Base-by-base conservation (phyloP, 2,329 filamentous ascomycete genomes). In the Malbranchea cinnamomea region DNA sequence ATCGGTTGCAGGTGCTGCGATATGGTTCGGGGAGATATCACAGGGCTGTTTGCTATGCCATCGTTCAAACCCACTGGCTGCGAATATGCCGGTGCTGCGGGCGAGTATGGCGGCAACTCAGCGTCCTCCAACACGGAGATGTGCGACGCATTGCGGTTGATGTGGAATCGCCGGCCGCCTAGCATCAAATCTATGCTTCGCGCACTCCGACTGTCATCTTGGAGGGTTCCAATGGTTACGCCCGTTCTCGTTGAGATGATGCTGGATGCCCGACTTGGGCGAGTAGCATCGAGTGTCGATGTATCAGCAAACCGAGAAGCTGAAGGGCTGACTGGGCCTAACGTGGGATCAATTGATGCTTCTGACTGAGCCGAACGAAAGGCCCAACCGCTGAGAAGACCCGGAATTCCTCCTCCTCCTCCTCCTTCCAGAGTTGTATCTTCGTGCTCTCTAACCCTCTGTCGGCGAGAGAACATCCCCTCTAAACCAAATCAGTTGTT, bases 131-230 rank as follows among this genome's bases (percentile, higher is more conserved):
- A 33, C 13, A 41, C 39, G 9, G 44, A 46, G 24, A 49, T 40
- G 14, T 32, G 37, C 4, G 48, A 50, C 2, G 44, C 48, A 35
- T 51, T 46, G 26, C 48, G 44, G 34, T 42, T 48, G 35, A 51
- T 51, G 12, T 46, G 36, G 31, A 50, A 51, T 20, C 41, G 32
- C 30, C 42, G 43, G 5, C 41, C 42, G 9, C 43, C 48, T 17
- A 48, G 30, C 20, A 44, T 34, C 19, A 51, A 35, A 33, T 51
- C 46, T 24, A 51, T 42, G 30, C 47, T 50, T 22, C 42, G 37
- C 5, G 41, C 40, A 32, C 38, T 42, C 22, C 35, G 36, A 6
- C 32, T 27, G 30, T 43, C 41, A 5, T 43, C 41, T 16, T 42
- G 38, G 10, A 47, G 21, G n/a, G 46, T 47, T 11, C 30, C 40